These are phyloP conservation scores for Alternaria sp. DNA, from an alignment of 2,329 filamentous ascomycete genomes.

Conservation along the genomic window DNA sequence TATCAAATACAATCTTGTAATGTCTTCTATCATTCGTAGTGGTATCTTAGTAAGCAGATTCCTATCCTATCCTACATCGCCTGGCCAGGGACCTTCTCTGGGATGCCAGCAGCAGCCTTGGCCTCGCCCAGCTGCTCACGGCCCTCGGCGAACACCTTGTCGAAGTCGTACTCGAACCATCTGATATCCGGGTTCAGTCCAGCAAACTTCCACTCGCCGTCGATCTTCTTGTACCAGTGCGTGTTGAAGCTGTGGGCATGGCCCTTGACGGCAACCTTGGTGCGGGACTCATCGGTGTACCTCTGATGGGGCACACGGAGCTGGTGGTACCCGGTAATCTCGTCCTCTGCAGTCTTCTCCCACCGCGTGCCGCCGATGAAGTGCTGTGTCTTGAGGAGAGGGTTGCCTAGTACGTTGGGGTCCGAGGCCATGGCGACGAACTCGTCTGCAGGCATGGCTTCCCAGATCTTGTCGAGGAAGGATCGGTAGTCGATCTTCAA, in stretches of 20 bases:
- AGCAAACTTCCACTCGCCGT: constrained; percentile 66
- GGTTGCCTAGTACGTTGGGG: constrained; percentile 61
- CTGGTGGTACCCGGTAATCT: constrained; percentile 63
- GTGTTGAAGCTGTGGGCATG: constrained; percentile 62
- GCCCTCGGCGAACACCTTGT: constrained; percentile 60
- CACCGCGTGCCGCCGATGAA: constrained; percentile 62
- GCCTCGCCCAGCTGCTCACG: constrained; percentile 55
- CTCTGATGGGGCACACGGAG: constrained; percentile 65
- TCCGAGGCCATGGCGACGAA: constrained; percentile 61
- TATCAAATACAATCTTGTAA: background rate
- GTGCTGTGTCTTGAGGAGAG: constrained; percentile 63
- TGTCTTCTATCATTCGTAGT: background rate
- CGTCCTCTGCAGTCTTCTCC: constrained; percentile 57
- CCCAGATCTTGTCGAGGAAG: constrained; percentile 63
- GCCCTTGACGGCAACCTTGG: constrained; percentile 60
- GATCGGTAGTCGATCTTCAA: constrained; percentile 72
- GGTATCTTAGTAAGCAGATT: background rate
- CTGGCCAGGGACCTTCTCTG: constrained; percentile 18
- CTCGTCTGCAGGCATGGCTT: constrained; percentile 62
- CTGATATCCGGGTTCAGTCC: constrained; percentile 61
- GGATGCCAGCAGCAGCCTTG: constrained; percentile 50
- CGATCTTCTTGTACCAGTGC: constrained; percentile 64
- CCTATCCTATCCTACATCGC: background rate
- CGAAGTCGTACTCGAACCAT: constrained; percentile 64
- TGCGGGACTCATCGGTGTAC: constrained; percentile 58